Base-by-base conservation (phyloP, 1,284 basidiomycete species). In the Microbotryum intermedium region DNA sequence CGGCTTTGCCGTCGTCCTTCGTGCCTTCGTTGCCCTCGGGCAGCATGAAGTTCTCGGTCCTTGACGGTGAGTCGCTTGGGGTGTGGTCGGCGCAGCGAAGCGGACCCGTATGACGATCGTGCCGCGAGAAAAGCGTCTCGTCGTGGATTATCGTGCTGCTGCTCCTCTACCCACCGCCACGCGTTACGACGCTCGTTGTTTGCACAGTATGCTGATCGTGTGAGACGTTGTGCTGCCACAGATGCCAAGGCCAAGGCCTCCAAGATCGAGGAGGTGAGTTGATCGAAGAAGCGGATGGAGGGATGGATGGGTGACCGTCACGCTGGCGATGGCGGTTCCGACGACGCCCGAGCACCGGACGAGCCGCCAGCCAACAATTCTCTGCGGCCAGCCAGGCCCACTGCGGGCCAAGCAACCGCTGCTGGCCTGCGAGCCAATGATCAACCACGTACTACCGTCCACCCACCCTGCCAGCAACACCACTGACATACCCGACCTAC, bases 241-340 rank as follows among this genome's bases (percentile, higher is more conserved):
- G 67, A 68, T 48, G 67, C 67, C 58, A 68, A 68, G 67, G 47
- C 64, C 20, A 68, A 66, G 59, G 66, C 66, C 23, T 53, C 62
- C 46, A 59, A 69, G 56, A 56, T 71, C 45, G 52, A 70, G 58
- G 20, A 46, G 44, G 52, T 30, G 50, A 51, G 50, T 54, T 39
- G 21, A 25, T 54, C 13, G 34, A 23, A 34, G 11, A 16, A n/a
- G 34, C 52, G 52, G 9, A 54, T 21, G 1, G n/a, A 20, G 49
- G 50, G 5, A 20, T 51, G 26, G 20, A 10, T 25, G 50, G 25
- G 29, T 25, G 50, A 5, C 21, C 13, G n/a, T 30, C n/a, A 25
- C 30, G 25, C 23, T 26, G 29, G 30, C 50, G 25, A 30, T n/a
- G 11, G 21, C 11, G 25, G 45, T n/a, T 7, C 46, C 45, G n/a